phyloP scores from a whole-genome alignment of 2,329 filamentous ascomycete genomes.

The Aaosphaeria pasadenensis region DNA sequence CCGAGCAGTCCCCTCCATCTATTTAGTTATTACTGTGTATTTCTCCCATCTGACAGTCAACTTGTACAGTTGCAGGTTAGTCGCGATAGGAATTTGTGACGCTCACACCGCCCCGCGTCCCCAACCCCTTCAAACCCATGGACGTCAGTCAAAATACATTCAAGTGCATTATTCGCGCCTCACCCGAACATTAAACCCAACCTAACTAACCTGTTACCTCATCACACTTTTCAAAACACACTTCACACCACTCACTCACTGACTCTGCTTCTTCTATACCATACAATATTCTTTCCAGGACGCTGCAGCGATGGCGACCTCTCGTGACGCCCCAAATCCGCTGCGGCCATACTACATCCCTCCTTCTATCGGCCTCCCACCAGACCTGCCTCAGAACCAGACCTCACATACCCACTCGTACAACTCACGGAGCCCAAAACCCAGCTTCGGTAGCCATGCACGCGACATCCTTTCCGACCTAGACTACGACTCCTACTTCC shows the following conservation, averaged over 20 bases:
- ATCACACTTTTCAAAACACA: constrained; percentile 5
- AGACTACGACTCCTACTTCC: constrained; percentile 85
- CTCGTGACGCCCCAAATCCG: constrained; percentile 56
- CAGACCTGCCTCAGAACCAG: constrained; percentile 39
- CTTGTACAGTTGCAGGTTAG: no score
- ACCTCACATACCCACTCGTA: constrained; percentile 26
- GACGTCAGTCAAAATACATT: no score
- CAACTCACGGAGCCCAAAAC: constrained; percentile 29
- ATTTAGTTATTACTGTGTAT: background rate
- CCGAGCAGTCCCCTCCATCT: no score
- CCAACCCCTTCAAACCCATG: no score
- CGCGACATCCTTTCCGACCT: constrained; percentile 86
- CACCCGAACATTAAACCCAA: no score
- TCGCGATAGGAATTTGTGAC: no score
- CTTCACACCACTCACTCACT: constrained; percentile 4
- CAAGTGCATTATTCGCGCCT: no score
- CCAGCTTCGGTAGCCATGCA: constrained; percentile 61
- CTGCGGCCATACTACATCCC: constrained; percentile 70
- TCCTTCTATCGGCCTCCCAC: constrained; percentile 61
- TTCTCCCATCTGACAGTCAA: background rate
- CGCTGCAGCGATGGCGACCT: constrained; percentile 38
- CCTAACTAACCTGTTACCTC: background rate
- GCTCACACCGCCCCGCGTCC: no score
- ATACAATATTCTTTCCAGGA: background rate
- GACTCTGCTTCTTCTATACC: constrained; percentile 2